These are phyloP conservation scores for Lachnellula suecica DNA, from an alignment of 2,329 filamentous ascomycete genomes.

Conservation along the genomic window DNA sequence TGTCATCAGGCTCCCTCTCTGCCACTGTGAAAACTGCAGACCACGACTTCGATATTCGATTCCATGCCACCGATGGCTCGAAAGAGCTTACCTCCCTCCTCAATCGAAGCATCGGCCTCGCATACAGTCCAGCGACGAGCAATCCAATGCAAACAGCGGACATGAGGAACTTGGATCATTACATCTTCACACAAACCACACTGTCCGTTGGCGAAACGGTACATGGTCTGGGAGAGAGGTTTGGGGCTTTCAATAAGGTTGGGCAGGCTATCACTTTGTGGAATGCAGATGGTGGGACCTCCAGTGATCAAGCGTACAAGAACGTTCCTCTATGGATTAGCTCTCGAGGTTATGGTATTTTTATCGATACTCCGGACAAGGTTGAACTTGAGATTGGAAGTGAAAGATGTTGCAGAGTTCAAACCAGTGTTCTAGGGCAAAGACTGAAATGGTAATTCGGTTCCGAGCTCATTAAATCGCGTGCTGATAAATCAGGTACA, in stretches of 20 bases:
- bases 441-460: constrained; percentile 59
- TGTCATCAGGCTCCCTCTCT: constrained; percentile 50
- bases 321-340: constrained; percentile 70
- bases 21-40: constrained; percentile 49
- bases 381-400: constrained; percentile 74
- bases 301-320: constrained; percentile 70
- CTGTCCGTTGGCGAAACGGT: constrained; percentile 63
- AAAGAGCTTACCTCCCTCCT: constrained; percentile 54
- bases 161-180: constrained; percentile 51
- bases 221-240: constrained; percentile 74
- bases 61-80: constrained; percentile 49
- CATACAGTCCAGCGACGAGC: constrained; percentile 52
- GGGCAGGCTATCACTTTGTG: constrained; percentile 67
- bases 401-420: constrained; percentile 69
- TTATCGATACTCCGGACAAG: constrained; percentile 68
- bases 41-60: constrained; percentile 55
- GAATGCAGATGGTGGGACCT: constrained; percentile 65
- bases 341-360: constrained; percentile 73
- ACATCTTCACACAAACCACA: constrained; percentile 56
- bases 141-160: constrained; percentile 54
- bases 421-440: constrained; percentile 68
- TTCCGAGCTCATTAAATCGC: neutral
- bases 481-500: constrained; percentile 42
- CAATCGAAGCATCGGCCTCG: constrained; percentile 55
- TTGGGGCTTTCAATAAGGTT: constrained; percentile 75